Percentiles rank a stretch among this genome's conserved stretches.
Conservation (phyloP, 495 filamentous ascomycete species). For the Gamarada debralockiae region DNA sequence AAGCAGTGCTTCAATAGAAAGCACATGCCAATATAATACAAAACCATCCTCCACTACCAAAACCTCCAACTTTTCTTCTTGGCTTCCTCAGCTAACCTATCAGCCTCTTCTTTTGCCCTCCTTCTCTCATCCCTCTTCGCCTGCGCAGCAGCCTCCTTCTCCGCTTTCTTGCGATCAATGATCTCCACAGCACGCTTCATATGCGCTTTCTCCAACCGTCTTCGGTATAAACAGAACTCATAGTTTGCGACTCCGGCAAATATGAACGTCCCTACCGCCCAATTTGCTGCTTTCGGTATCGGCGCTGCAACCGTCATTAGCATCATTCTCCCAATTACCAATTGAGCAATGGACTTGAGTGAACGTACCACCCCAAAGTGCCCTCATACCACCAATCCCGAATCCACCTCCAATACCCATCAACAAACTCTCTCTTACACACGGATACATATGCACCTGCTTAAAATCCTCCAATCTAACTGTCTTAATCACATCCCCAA, state of each 20-base stretch:
- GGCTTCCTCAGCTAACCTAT: constrained; percentile 32
- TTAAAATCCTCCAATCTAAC: constrained; percentile 68
- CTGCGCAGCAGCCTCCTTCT: constrained; percentile 53
- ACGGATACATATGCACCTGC: constrained; percentile 74
- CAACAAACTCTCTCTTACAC: constrained; percentile 76
- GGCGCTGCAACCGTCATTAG: constrained; percentile 28
- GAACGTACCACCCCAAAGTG: constrained; percentile 67
- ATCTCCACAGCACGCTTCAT: constrained; percentile 79
- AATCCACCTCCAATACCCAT: constrained; percentile 78
- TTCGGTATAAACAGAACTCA: constrained; percentile 74
- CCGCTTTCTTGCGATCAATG: constrained; percentile 66
- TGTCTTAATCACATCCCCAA: constrained; percentile 62
- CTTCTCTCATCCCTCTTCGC: constrained; percentile 51
- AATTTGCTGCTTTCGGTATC: constrained; percentile 64
- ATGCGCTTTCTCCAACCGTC: constrained; percentile 66
- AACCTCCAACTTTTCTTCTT: constrained; percentile 44
- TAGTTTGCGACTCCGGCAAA: constrained; percentile 60
- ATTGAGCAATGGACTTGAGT: neutral
- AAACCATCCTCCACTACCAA: constrained; percentile 38
- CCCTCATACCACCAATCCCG: constrained; percentile 65
- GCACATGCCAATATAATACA: neutral
- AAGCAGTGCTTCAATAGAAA: neutral
- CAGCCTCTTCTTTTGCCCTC: constrained; percentile 38
- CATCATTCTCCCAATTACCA: neutral
- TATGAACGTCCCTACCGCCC: constrained; percentile 75